phyloP scores from a whole-genome alignment of 2,329 filamentous ascomycete genomes.

The Ceratocystis cubensis region DNA sequence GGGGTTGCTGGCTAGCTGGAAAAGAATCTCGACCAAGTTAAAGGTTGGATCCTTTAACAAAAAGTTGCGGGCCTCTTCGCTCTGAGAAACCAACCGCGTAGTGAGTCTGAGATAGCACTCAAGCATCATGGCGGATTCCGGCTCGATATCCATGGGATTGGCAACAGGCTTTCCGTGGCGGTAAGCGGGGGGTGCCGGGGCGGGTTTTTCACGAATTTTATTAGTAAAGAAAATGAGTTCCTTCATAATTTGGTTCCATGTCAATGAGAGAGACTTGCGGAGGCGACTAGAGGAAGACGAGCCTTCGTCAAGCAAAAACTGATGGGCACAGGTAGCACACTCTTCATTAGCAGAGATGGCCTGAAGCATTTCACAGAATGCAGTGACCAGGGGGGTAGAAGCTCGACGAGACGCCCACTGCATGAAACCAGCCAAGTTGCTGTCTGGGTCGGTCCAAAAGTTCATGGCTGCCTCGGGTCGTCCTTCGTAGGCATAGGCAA shows the following conservation, averaged over 20 bases:
- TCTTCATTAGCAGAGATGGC: constrained; percentile 72
- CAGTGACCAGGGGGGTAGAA: constrained; percentile 88
- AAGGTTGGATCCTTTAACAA: constrained; percentile 54
- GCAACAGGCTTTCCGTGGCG: constrained; percentile 48
- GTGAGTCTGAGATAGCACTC: constrained; percentile 86
- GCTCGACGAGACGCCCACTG: constrained; percentile 94
- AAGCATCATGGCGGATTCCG: constrained; percentile 91
- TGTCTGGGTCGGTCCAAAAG: constrained; percentile 87
- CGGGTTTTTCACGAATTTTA: constrained; percentile 61
- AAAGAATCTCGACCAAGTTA: constrained; percentile 59
- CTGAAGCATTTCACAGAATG: constrained; percentile 92
- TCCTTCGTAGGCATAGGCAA: constrained; percentile 81
- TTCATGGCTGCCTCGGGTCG: constrained; percentile 71
- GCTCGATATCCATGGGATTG: constrained; percentile 65
- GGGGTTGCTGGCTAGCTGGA: constrained; percentile 64
- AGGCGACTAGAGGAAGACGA: constrained; percentile 58
- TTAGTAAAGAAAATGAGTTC: constrained; percentile 76
- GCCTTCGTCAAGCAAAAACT: constrained; percentile 79
- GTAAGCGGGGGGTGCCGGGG: constrained; percentile 33
- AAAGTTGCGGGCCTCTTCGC: constrained; percentile 57
- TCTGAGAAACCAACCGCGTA: constrained; percentile 66
- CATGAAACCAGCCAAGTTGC: constrained; percentile 86
- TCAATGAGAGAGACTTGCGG: constrained; percentile 70
- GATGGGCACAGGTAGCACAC: constrained; percentile 73
- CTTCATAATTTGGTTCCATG: constrained; percentile 84